Evolutionary conservation across 805 yeast genomes (phyloP).

Genomic region (Jamesozyma spencerorum): DNA sequence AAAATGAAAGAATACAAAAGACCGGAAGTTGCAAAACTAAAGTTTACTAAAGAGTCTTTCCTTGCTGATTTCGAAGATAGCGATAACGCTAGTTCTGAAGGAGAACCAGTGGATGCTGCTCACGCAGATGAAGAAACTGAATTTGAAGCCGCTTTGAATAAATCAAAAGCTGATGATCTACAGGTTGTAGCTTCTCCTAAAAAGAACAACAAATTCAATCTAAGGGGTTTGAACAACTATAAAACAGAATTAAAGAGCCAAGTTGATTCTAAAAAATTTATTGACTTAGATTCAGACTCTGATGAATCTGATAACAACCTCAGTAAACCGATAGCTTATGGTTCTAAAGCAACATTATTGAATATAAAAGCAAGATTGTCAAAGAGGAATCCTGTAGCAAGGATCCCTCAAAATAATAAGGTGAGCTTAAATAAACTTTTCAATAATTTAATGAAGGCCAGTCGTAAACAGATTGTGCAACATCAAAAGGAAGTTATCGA

Average conservation of each 20-base stretch:
- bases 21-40: neutral
- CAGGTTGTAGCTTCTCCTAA: neutral
- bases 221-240: conserved; percentile 13
- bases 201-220: neutral
- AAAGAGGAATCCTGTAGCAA: conserved; percentile 12
- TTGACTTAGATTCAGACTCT: conserved; percentile 16
- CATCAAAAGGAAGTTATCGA: conserved; percentile 40
- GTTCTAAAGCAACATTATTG: conserved; percentile 30
- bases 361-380: conserved; percentile 31
- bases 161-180: neutral
- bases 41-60: conserved; percentile 18
- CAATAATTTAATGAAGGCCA: conserved; percentile 34
- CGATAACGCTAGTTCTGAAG: conserved; percentile 1
- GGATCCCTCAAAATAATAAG: conserved; percentile 4
- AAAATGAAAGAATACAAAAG: conserved; percentile 5
- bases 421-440: conserved; percentile 29
- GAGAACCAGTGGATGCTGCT: neutral
- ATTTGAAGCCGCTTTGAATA: neutral
- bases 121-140: neutral
- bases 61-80: conserved; percentile 17
- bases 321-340: conserved; percentile 5
- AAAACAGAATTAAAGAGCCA: conserved; percentile 14
- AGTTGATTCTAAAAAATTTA: conserved; percentile 6
- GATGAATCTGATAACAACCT: conserved; percentile 8
- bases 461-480: conserved; percentile 40